Base-by-base conservation (phyloP, 2,329 filamentous ascomycete species). In the Hymenoscyphus salicellus region DNA sequence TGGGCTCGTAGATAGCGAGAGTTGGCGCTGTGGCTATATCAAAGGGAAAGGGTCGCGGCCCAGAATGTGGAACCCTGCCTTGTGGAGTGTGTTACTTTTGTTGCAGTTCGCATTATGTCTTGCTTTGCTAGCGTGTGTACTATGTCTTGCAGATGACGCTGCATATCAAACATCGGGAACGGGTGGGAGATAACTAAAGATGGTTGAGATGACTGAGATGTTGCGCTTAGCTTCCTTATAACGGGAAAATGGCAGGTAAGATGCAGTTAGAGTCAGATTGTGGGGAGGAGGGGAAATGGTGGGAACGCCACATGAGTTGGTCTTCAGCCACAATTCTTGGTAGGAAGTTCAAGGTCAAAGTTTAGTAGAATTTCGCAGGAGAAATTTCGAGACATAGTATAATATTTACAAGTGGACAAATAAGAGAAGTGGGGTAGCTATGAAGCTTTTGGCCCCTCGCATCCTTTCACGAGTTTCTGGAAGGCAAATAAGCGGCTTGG, bases 71-170 rank as follows among this genome's bases (percentile, higher is more conserved):
- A 20, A 49, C 43, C 43, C 1, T 49, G 43, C 43, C 43, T 55
- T 26, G 55, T 56, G 55, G 52, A 30, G 26, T 17, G 3, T 56
- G 38, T 7, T 46, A 23, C 17, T 46, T 63, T 63, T 59, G 61
- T 63, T 63, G 61, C 61, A 63, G 20, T 49, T 63, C 61, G 61
- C 55, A 38, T 41, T 59, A 63, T 63, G 61, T 59, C 55, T 63
- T 63, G 61, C 61, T 58, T 63, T 59, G 57, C 33, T 23, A 30
- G 20, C 33, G 33, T 26, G 28, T 26, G 20, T 59, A 41, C 38
- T 59, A 38, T 38, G 36, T 38, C 36, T 36, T 38, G 56, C 56
- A 58, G 56, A 26, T 58, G 56, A 20, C 30, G 43, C 23, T n/a
- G 43, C 43, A 49, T 49, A 20, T 23, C 10, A 52, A 52, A 23